Base-by-base conservation (phyloP, 805 yeast genomes). In the Candida michaelii region DNA sequence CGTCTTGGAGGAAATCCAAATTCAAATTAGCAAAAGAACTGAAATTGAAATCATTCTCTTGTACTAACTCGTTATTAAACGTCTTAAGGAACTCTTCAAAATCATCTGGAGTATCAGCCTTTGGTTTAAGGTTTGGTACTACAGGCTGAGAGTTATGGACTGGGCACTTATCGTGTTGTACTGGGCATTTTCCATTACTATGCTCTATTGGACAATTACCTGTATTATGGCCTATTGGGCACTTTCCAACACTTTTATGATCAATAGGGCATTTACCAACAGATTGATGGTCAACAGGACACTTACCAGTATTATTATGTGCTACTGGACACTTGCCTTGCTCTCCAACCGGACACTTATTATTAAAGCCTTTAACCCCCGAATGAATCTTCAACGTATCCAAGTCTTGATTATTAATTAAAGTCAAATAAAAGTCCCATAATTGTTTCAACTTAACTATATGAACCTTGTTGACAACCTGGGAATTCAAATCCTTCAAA, bases 371-470 rank as follows among this genome's bases (percentile, higher is more conserved):
- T 27, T 69, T 60, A 29, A 68, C 52, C 46, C 60, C 49, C 17
- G 61, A 52, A 50, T 65, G 65, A 42, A 60, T 54, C 38, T 60
- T 62, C n/a, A 65, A 66, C 39, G 65, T 61, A 41, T 61, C 59
- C 10, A 60, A 45, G 5, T 23, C 57, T 8, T 63, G 49, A 44
- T 59, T 62, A 23, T 61, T 59, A 25, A 66, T 54, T 42, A 69
- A 61, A 1, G 70, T 65, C 43, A 62, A 46, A 52, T 70, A 69
- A 43, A 70, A 69, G 31, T 58, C 58, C 75, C 75, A 70, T 29
- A 49, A 36, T 30, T 44, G 40, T 7, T 10, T 31, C 5, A 46
- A 30, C 18, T 46, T 46, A 16, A 23, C 18, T 5, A 40, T 39
- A 15, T 42, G 50, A 7, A n/a, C 25, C 23, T 44, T 46, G 17